Evolutionary conservation across 208 protist genomes (phyloP), one percentile per base, ranked within the genome.

Genomic region (Herpetomonas muscarum): DNA sequence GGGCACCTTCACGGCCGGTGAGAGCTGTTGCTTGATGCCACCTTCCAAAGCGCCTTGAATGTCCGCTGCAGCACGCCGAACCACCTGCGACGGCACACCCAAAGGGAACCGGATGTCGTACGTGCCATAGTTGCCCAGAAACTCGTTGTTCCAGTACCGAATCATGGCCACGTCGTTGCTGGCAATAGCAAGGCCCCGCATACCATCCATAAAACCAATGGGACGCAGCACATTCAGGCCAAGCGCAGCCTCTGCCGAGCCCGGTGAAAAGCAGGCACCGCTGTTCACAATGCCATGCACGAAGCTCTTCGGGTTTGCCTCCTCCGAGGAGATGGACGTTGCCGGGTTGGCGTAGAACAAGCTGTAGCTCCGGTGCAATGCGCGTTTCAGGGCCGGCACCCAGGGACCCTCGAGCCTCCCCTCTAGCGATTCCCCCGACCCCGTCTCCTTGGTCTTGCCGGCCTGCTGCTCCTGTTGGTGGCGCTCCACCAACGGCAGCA

Each of bases 121-220:
- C 7, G 82, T 75, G 30, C 87, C 87, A 61, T 79, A 90, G 70
- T 94, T 94, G 34, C 87, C 87, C 10, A 94, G 56, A 25, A 66
- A 85, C 41, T 94, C 81, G 57, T 94, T 94, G 70, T 94, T 94
- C 85, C 87, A 94, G 69, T 91, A 89, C 13, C 82, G 79, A 21
- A 94, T 64, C 62, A 88, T 87, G 17, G 85, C 76, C 1, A 94
- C 87, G 47, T 94, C 87, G 63, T 92, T 92, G 30, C 72, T 80
- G n/a, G 74, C 74, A 17, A 94, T 62, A 1, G 69, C 87, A 21
- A 94, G 55, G 6, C 85, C 87, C 24, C 71, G 70, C 77, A 94
- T 90, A 28, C 81, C 67, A 47, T 89, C 73, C 61, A 89, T 71
- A 49, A 90, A 88, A 1, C 87, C 87, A 22, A 85, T 85, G 0